Evolutionary conservation across 106 monocot species (phyloP).

Genomic region (Dendrobium officinale): DNA sequence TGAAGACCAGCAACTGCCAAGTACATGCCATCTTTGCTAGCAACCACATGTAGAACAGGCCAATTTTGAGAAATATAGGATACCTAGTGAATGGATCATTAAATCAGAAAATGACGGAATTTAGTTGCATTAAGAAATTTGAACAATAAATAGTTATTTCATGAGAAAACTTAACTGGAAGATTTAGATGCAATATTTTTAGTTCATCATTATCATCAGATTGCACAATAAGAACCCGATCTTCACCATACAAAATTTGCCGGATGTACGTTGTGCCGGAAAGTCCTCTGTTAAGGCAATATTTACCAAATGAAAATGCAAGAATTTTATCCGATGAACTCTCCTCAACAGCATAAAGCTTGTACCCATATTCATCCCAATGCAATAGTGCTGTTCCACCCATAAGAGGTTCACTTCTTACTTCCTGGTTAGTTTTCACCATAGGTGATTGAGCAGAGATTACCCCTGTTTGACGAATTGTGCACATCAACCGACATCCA

Average conservation of each 20-base stretch:
- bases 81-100: constrained; percentile 40
- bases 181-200: constrained; percentile 83
- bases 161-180: constrained; percentile 69
- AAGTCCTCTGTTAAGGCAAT: constrained; percentile 84
- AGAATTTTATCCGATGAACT: constrained; percentile 62
- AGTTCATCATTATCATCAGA: constrained; percentile 85
- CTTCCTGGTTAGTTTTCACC: constrained; percentile 59
- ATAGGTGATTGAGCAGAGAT: constrained; percentile 74
- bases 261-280: constrained; percentile 85
- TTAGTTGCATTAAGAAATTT: not conserved
- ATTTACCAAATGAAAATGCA: constrained; percentile 96
- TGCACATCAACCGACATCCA: constrained; percentile 96
- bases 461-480: constrained; percentile 85
- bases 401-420: constrained; percentile 80
- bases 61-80: constrained; percentile 98
- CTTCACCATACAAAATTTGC: constrained; percentile 93
- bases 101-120: constrained; percentile 12
- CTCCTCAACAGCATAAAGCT: constrained; percentile 87
- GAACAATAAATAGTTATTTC: constrained; percentile 8
- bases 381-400: constrained; percentile 73
- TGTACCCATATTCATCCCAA: constrained; percentile 98
- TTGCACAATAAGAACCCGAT: constrained; percentile 87
- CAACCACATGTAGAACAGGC: constrained; percentile 88
- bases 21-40: constrained; percentile 93
- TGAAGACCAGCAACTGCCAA: constrained; percentile 88